Evolutionary conservation across 495 filamentous ascomycete genomes (phyloP).

Genomic region (Hypoxylon intermedium): DNA sequence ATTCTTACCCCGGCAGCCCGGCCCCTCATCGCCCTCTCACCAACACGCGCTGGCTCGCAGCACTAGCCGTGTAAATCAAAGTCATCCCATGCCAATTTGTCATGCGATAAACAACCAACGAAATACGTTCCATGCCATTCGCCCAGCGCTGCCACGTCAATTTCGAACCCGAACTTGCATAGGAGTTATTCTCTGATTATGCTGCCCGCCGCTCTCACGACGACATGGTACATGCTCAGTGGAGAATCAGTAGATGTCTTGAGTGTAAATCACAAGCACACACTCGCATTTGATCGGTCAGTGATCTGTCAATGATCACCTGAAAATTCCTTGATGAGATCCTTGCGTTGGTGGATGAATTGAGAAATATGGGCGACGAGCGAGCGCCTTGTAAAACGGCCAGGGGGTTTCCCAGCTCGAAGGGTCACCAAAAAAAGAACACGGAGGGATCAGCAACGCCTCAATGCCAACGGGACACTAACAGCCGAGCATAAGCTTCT

Average conservation of each 20-base stretch:
- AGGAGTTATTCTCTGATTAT: neutral
- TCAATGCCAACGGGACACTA: constrained; percentile 24
- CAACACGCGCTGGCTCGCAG: constrained; percentile 22
- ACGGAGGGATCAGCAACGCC: constrained; percentile 29
- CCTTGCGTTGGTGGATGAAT: constrained; percentile 20
- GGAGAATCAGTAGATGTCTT: no score
- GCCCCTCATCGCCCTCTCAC: no score
- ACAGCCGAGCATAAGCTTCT: no score
- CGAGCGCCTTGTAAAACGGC: constrained; percentile 4
- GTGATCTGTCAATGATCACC: constrained; percentile 18
- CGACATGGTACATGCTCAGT: neutral
- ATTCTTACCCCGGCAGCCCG: constrained; percentile 31
- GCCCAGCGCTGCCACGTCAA: constrained; percentile 26
- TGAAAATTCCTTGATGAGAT: constrained; percentile 30
- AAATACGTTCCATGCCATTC: constrained; percentile 20
- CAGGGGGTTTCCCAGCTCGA: constrained; percentile 27
- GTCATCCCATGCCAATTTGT: constrained; percentile 36
- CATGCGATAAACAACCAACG: constrained; percentile 32
- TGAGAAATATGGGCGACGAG: constrained; percentile 14
- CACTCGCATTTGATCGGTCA: constrained; percentile 9
- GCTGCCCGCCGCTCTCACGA: neutral
- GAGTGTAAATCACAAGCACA: neutral
- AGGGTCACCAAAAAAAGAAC: constrained; percentile 21
- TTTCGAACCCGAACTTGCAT: constrained; percentile 23
- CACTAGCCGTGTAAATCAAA: constrained; percentile 36